Conservation (phyloP, 305 asterid genomes). For the Solanum hybrid region DNA sequence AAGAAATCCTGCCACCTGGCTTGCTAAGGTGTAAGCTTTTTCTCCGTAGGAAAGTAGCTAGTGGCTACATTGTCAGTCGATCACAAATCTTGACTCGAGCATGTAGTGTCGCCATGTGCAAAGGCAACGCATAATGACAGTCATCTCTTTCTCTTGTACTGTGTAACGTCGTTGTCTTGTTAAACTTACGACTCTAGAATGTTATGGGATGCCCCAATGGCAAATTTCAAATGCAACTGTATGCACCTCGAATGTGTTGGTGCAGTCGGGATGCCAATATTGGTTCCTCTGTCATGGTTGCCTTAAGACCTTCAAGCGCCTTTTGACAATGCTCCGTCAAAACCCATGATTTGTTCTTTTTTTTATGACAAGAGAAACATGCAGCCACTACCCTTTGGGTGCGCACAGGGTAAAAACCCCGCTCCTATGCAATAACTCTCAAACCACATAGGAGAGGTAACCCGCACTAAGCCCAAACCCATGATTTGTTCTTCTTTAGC, state of each 20-base stretch:
- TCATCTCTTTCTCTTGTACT: neutral
- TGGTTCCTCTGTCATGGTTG: neutral
- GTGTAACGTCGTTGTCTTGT: neutral
- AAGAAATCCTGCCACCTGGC: neutral
- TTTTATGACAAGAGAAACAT: too few relatives aligned
- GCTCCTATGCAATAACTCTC: neutral
- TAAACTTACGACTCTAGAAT: neutral
- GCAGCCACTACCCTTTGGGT: neutral
- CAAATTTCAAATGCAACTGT: neutral
- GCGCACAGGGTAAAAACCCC: neutral
- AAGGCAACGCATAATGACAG: neutral
- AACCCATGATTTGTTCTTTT: neutral
- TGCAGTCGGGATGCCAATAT: neutral
- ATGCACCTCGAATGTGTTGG: neutral
- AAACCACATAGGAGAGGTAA: neutral
- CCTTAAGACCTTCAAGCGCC: neutral
- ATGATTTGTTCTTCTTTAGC: neutral
- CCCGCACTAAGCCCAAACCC: neutral
- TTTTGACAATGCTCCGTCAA: neutral
- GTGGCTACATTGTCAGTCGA: neutral
- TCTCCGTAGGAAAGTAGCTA: neutral
- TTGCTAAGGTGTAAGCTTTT: neutral
- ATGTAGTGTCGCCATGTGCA: neutral
- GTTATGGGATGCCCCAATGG: neutral
- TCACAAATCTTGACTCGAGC: neutral